Percentiles rank a stretch among this genome's conserved stretches.
Evolutionary conservation across 176 grass and related monocot species (phyloP).

Genomic region (Bolboschoenus planiculmis): DNA sequence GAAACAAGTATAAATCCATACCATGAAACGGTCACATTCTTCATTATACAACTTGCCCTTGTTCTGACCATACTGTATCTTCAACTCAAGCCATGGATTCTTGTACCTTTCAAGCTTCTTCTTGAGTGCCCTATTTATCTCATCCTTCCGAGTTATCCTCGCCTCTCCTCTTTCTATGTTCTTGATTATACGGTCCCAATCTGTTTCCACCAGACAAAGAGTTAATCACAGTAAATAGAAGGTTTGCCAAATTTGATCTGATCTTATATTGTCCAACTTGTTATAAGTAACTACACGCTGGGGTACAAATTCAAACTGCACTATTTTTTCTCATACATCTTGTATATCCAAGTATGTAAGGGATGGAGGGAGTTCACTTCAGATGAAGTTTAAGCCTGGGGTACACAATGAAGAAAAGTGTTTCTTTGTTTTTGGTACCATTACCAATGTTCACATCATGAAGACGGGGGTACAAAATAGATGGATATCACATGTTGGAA

Average conservation of each 20-base stretch:
- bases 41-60: conserved; percentile 99
- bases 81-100: conserved; percentile 96
- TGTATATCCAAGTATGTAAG: not conserved
- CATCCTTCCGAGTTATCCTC: conserved; percentile 89
- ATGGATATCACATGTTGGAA: not conserved
- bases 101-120: conserved; percentile 97
- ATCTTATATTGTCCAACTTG: not conserved
- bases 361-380: not conserved
- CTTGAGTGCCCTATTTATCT: conserved; percentile 88
- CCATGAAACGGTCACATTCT: conserved; percentile 99
- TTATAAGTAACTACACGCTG: not conserved
- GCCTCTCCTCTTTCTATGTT: conserved; percentile 96
- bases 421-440: not conserved
- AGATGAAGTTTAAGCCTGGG: not conserved
- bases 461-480: not conserved
- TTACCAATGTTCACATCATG: not conserved
- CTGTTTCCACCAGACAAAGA: conserved; percentile 30
- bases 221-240: not conserved
- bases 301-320: not conserved
- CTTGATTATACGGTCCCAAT: conserved; percentile 97
- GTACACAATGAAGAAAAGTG: not conserved
- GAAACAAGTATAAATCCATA: conserved; percentile 24
- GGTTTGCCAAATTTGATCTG: not conserved
- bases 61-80: conserved; percentile 96
- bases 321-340: not conserved